phyloP scores from a whole-genome alignment of 2,329 filamentous ascomycete species.

The Mollisia scopiformis region DNA sequence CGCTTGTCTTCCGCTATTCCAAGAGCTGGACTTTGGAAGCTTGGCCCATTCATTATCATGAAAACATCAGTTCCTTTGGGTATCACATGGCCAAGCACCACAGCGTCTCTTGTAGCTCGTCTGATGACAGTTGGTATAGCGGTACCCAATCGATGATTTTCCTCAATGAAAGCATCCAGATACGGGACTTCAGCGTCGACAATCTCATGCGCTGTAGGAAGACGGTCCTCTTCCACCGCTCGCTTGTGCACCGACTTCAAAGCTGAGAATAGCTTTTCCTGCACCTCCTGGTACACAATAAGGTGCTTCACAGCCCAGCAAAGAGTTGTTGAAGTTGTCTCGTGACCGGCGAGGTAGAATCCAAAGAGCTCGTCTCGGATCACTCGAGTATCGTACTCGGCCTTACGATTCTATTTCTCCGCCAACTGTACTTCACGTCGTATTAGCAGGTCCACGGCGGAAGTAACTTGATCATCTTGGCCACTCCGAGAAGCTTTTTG shows the following conservation, averaged over 20 bases:
- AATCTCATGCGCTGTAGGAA: constrained; percentile 22
- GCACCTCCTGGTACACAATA: constrained; percentile 56
- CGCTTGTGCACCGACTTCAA: background rate
- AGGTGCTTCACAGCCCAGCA: constrained; percentile 70
- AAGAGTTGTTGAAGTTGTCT: constrained; percentile 73
- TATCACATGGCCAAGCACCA: constrained; percentile 39
- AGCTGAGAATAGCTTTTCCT: constrained; percentile 53
- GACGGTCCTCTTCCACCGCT: constrained; percentile 5
- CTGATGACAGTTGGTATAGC: constrained; percentile 38
- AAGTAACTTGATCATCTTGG: too few relatives aligned
- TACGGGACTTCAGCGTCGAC: constrained; percentile 17
- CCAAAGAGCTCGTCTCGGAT: constrained; percentile 2
- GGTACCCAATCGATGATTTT: constrained; percentile 39
- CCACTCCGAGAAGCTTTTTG: too few relatives aligned
- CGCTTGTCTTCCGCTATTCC: constrained; percentile 30
- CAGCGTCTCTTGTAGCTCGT: constrained; percentile 35
- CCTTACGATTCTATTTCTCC: too few relatives aligned
- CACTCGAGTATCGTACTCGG: too few relatives aligned
- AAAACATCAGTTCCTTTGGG: constrained; percentile 42
- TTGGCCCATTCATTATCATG: constrained; percentile 27
- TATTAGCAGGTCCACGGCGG: too few relatives aligned
- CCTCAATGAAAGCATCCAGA: constrained; percentile 26
- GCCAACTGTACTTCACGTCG: background rate
- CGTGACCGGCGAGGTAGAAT: constrained; percentile 76
- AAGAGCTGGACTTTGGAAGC: constrained; percentile 27